Evolutionary conservation across 352 stramenopile species (phyloP).

Genomic region (Thalassiosira livingstoniorum): DNA sequence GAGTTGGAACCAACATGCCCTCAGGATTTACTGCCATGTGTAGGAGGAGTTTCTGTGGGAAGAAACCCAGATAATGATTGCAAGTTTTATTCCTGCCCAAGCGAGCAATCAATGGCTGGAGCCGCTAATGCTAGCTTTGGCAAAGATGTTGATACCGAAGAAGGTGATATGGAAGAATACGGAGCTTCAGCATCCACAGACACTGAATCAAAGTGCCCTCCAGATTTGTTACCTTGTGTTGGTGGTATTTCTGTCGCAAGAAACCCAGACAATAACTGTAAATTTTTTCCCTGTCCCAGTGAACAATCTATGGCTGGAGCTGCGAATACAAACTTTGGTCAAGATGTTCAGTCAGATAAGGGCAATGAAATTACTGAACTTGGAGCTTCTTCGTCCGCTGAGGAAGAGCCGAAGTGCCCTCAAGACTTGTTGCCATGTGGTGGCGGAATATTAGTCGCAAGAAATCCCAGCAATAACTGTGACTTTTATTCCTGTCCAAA

Average conservation of each 20-base stretch:
- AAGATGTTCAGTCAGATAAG: slow-evolving; percentile 3
- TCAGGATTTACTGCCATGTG: slow-evolving; percentile 4
- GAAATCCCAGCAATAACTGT: slow-evolving; percentile 36
- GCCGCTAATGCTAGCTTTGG: not conserved
- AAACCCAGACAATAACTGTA: slow-evolving; percentile 26
- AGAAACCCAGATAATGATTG: slow-evolving; percentile 14
- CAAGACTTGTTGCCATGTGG: slow-evolving; percentile 26
- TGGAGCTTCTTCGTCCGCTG: slow-evolving; percentile 1
- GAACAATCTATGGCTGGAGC: slow-evolving; percentile 7
- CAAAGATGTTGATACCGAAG: too few relatives aligned
- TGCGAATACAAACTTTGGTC: not conserved
- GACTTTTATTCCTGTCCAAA: slow-evolving; percentile 23
- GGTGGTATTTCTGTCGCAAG: slow-evolving; percentile 20
- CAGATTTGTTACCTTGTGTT: slow-evolving; percentile 30
- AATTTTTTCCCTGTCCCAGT: slow-evolving; percentile 22
- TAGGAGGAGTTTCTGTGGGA: not conserved
- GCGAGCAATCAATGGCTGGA: not conserved
- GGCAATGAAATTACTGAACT: slow-evolving; percentile 2
- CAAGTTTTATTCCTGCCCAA: not conserved
- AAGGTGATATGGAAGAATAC: too few relatives aligned
- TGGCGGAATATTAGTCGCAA: slow-evolving; percentile 12
- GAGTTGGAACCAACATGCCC: slow-evolving; percentile 13
- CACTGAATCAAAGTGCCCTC: slow-evolving; percentile 11
- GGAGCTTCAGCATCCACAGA: not conserved
- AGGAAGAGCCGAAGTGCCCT: not conserved